phyloP scores from a whole-genome alignment of 768 basidiomycete genomes.

The Sarcomyxa edulis region DNA sequence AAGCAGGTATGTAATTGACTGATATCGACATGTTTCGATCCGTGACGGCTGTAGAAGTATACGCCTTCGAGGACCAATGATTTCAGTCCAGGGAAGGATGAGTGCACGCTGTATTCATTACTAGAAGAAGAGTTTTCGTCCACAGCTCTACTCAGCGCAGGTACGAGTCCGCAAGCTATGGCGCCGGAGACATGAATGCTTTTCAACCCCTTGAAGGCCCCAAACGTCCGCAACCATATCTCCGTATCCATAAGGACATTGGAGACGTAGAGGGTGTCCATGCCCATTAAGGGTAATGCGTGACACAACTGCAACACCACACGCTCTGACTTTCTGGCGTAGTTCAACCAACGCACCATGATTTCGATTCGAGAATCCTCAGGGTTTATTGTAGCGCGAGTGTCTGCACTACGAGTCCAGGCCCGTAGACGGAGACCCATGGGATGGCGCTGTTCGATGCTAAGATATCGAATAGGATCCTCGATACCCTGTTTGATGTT shows the following conservation, averaged over 20 bases:
- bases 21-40: no score
- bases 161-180: constrained; percentile 15
- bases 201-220: constrained; percentile 19
- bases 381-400: neutral
- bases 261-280: constrained; percentile 18
- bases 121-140: no score
- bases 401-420: neutral
- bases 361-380: constrained; percentile 14
- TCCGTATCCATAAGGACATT: constrained; percentile 13
- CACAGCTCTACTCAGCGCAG: constrained; percentile 19
- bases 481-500: constrained; percentile 9
- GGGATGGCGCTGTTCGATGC: constrained; percentile 2
- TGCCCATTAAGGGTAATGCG: constrained; percentile 17
- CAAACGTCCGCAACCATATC: constrained; percentile 22
- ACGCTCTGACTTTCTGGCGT: constrained; percentile 8
- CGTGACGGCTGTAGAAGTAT: no score
- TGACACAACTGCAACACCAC: constrained; percentile 17
- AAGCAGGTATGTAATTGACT: no score
- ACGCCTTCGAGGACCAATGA: no score
- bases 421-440: constrained; percentile 1
- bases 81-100: no score
- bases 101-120: no score
- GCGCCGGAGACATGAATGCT: constrained; percentile 17
- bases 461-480: constrained; percentile 6
- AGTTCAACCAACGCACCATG: constrained; percentile 17